A percentile compares a stretch with the other conserved stretches of the same genome.
Evolutionary conservation across 805 yeast genomes (phyloP).

Genomic region (Ogataea nakhonphanomensis): DNA sequence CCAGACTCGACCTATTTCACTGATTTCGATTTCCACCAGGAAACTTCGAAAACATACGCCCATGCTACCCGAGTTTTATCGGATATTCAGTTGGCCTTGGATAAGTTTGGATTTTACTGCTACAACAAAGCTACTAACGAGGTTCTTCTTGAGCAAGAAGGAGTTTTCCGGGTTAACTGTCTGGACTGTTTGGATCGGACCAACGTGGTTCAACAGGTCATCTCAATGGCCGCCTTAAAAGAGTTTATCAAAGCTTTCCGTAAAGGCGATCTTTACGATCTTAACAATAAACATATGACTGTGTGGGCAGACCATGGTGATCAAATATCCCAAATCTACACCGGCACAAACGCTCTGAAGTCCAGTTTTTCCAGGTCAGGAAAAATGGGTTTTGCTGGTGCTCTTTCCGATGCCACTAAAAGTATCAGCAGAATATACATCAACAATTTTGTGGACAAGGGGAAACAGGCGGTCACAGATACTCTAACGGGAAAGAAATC

Average conservation of each 20-base stretch:
- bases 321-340: conserved; percentile 89
- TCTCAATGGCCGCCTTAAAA: conserved; percentile 70
- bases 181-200: conserved; percentile 94
- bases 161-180: conserved; percentile 91
- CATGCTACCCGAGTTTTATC: conserved; percentile 72
- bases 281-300: conserved; percentile 72
- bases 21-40: conserved; percentile 91
- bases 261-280: conserved; percentile 38
- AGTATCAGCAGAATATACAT: conserved; percentile 93
- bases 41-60: conserved; percentile 85
- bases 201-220: conserved; percentile 80
- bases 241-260: conserved; percentile 41
- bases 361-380: conserved; percentile 94
- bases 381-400: conserved; percentile 95
- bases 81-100: conserved; percentile 58
- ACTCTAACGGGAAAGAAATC: too few species aligned
- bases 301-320: conserved; percentile 99
- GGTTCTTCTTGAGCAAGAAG: conserved; percentile 72
- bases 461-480: conserved; percentile 85
- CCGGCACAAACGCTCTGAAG: conserved; percentile 96
- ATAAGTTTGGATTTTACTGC: conserved; percentile 78
- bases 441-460: conserved; percentile 91
- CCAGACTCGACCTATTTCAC: conserved; percentile 54
- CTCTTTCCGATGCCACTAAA: conserved; percentile 94
- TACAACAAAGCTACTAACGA: conserved; percentile 57